Base-by-base conservation (phyloP, 225 moss, liverwort and hornwort genomes). In the Polytrichum formosum region DNA sequence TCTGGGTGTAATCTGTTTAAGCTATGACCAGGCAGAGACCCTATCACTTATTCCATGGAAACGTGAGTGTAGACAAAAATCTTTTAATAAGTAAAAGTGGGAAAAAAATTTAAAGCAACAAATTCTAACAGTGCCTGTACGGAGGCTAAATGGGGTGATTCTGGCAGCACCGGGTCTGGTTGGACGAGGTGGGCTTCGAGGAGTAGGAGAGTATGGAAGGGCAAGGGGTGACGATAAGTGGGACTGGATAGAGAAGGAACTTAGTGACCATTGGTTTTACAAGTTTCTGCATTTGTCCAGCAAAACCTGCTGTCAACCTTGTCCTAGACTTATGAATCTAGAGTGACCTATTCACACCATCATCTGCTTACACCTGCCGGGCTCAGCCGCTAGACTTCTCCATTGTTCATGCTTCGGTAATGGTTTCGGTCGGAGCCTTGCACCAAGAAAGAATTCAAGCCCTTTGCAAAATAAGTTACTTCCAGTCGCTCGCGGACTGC, bases 131-230 rank as follows among this genome's bases (percentile, higher is more conserved):
- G 13, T 46, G 46, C 13, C 46, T 46, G 13, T 46, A 66, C 31
- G 6, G 6, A 33, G 29, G 70, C 79, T 87, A 88, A 55, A 84
- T 84, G 59, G 87, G 87, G 77, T 88, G 87, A 61, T 88, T 88
- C 53, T 84, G 87, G 68, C 87, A 88, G 69, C 87, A 88, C 66
- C 64, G 77, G 18, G 84, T 80, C 72, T 88, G 87, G 75, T 84
- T 88, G 23, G 77, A 72, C 4, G 80, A 72, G 76, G 65, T 72
- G 65, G 82, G 82, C 71, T 78, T 78, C 64, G 61, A 67, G 37
- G 75, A 72, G 37, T 87, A 81, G 16, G 73, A 74, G 26, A 87
- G 60, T 54, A 69, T 83, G 71, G 73, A 83, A 67, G 78, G 80
- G 64, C 74, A 72, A 29, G 73, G 86, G 67, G 73, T 73, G 75